These are phyloP conservation scores for Gastrolobium bilobum DNA, from an alignment of 306 rosid genomes.

Conservation along the genomic window DNA sequence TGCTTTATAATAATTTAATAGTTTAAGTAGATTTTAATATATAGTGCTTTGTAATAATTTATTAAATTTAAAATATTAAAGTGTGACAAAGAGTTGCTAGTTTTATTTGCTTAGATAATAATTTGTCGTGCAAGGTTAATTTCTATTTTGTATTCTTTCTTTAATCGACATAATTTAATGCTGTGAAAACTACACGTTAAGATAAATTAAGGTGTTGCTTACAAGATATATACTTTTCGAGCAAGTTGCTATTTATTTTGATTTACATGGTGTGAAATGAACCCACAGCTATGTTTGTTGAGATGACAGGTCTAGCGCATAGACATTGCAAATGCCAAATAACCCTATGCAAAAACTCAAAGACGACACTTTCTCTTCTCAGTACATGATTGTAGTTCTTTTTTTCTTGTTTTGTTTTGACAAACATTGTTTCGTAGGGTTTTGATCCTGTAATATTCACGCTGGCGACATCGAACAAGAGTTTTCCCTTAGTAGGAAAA, in stretches of 20 bases:
- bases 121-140: neutral
- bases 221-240: neutral
- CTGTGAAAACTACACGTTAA: too few species aligned
- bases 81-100: neutral
- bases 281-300: neutral
- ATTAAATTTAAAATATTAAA: too few species aligned
- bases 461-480: slow-evolving; percentile 32
- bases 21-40: too few species aligned
- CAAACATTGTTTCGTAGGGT: too few species aligned
- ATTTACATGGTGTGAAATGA: neutral
- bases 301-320: neutral
- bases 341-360: too few species aligned
- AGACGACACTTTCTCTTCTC: too few species aligned
- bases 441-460: neutral
- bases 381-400: too few species aligned
- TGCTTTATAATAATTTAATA: too few species aligned
- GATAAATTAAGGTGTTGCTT: neutral
- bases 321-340: neutral
- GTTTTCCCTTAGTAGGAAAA: slow-evolving; percentile 9
- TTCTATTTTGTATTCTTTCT: neutral
- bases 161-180: too few species aligned
- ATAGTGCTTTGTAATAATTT: too few species aligned
- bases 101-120: neutral
- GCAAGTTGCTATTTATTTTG: neutral
- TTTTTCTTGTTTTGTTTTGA: too few species aligned